Evolutionary conservation across 1,139 yeast genomes (phyloP).

Genomic region (Entelexis paramagnoliae): DNA sequence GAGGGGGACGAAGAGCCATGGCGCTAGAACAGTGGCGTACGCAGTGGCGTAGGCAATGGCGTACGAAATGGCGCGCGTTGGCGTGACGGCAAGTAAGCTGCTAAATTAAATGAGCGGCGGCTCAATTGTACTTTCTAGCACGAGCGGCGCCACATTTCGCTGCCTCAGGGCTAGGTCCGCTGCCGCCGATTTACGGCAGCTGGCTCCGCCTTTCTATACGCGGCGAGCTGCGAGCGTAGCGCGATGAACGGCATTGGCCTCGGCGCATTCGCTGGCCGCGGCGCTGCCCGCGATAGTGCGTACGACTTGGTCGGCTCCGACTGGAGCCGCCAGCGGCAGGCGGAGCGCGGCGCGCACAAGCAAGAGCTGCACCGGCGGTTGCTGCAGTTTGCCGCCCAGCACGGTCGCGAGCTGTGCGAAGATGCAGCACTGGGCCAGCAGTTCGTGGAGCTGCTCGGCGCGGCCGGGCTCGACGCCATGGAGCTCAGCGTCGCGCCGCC

Average conservation of each 20-base stretch:
- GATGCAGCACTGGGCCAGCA: not conserved
- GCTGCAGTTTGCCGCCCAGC: constrained; percentile 1
- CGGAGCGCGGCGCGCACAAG: not conserved
- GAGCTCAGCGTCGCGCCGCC: not conserved
- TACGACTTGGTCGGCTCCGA: constrained; percentile 2
- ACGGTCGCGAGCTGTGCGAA: constrained; percentile 1
- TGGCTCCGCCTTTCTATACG: too few species aligned
- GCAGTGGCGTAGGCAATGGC: too few species aligned
- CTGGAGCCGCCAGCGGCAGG: constrained; percentile 3
- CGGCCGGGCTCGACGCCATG: constrained; percentile 1
- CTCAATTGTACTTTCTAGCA: too few species aligned
- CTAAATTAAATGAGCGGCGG: too few species aligned
- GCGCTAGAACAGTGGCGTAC: too few species aligned
- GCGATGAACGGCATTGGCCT: constrained; percentile 5
- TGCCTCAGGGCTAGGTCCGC: too few species aligned
- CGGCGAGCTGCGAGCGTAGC: too few species aligned
- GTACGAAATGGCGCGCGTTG: too few species aligned
- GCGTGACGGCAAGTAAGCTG: too few species aligned
- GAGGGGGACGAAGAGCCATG: too few species aligned
- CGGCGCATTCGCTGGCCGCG: constrained; percentile 4
- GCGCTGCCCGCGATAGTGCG: not conserved
- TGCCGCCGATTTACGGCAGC: too few species aligned
- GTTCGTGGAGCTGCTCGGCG: not conserved
- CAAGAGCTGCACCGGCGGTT: not conserved
- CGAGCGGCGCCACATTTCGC: too few species aligned